Evolutionary conservation across 2,329 filamentous ascomycete genomes (phyloP).

Genomic region (Fusarium setosum): DNA sequence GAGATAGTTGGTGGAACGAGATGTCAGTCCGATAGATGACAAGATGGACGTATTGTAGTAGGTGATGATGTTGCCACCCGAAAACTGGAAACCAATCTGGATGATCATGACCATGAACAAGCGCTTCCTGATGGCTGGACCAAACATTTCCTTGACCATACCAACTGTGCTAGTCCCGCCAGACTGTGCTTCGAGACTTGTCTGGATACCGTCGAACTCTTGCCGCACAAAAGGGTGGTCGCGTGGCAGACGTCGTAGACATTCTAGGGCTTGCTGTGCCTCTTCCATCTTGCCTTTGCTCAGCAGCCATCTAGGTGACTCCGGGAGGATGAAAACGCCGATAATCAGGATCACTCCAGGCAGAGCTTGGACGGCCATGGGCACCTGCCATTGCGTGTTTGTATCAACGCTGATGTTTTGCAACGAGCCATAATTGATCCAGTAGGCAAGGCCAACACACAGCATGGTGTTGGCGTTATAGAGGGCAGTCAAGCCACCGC

Average conservation of each 20-base stretch:
- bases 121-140: conserved; percentile 7
- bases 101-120: conserved; percentile 17
- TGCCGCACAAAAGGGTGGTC: not conserved
- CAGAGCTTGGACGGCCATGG: conserved; percentile 3
- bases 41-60: conserved; percentile 16
- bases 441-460: conserved; percentile 13
- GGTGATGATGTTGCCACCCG: conserved; percentile 12
- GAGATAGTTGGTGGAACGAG: conserved; percentile 9
- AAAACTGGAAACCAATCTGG: conserved; percentile 14
- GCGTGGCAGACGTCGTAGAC: not conserved
- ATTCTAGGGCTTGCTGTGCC: not conserved
- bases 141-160: conserved; percentile 6
- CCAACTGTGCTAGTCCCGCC: not conserved
- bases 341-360: not conserved
- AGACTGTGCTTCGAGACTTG: not conserved
- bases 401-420: not conserved
- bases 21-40: conserved; percentile 10
- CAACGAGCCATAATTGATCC: conserved; percentile 18
- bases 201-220: not conserved
- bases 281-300: not conserved
- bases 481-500: conserved; percentile 7
- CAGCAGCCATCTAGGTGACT: conserved; percentile 2
- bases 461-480: conserved; percentile 20
- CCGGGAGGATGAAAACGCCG: not conserved
- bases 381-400: conserved; percentile 4